Conservation (phyloP, 2,329 filamentous ascomycete species). For the Fusarium sterilihyphosum region DNA sequence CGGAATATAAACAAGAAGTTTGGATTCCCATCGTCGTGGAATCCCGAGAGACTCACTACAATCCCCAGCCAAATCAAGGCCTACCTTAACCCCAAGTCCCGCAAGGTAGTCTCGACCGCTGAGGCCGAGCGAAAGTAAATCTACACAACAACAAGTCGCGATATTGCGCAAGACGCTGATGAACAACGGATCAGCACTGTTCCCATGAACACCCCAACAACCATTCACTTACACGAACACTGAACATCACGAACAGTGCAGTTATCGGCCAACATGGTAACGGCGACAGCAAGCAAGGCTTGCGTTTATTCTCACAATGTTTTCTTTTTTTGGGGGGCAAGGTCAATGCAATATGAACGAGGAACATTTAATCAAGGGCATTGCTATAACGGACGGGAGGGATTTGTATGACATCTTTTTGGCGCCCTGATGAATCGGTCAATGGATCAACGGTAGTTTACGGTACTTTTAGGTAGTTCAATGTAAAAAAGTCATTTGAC, state of each 20-base stretch:
- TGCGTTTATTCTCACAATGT: background rate
- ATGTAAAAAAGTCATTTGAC: background rate
- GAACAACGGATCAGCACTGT: background rate
- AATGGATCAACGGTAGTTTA: background rate
- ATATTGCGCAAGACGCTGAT: background rate
- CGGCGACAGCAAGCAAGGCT: too few relatives aligned
- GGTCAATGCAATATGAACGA: too few relatives aligned
- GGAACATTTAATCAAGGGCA: background rate
- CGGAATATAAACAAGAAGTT: background rate
- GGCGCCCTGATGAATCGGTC: background rate
- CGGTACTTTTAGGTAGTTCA: background rate
- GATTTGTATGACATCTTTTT: background rate
- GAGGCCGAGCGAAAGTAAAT: background rate
- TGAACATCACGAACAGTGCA: background rate
- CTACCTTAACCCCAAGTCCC: background rate
- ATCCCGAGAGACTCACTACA: background rate
- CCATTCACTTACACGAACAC: rapidly evolving
- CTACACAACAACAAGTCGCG: background rate
- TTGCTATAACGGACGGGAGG: background rate
- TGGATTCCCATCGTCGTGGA: background rate
- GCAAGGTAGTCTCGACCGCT: background rate
- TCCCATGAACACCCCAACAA: background rate
- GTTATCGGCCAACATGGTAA: background rate
- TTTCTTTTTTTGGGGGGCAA: too few relatives aligned
- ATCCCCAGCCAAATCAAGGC: background rate